These are phyloP conservation scores for Waitea zeae DNA, from an alignment of 1,284 basidiomycete species.

Conservation along the genomic window DNA sequence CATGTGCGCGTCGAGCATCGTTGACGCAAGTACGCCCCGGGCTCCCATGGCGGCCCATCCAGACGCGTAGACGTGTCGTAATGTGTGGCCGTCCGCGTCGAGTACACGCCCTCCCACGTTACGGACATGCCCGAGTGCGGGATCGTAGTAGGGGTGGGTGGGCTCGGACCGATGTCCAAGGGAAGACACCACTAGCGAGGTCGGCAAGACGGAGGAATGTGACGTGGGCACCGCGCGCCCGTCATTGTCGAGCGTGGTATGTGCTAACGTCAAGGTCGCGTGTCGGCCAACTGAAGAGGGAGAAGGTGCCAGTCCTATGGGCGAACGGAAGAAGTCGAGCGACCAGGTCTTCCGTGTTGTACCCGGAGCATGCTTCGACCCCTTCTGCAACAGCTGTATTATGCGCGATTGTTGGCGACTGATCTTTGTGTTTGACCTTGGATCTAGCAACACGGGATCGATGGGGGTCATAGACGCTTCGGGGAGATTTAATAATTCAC, in stretches of 20 bases:
- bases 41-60: constrained; percentile 94
- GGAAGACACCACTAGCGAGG: constrained; percentile 76
- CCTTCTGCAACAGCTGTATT: constrained; percentile 50
- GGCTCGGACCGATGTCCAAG: constrained; percentile 78
- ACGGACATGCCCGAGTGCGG: constrained; percentile 33
- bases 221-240: constrained; percentile 46
- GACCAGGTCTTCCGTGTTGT: constrained; percentile 54
- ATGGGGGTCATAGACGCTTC: constrained; percentile 55
- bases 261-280: constrained; percentile 27
- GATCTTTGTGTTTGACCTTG: constrained; percentile 18
- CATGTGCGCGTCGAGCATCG: constrained; percentile 86
- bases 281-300: constrained; percentile 10
- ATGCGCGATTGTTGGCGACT: constrained; percentile 53
- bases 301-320: constrained; percentile 27
- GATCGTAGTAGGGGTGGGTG: constrained; percentile 30
- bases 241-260: constrained; percentile 38
- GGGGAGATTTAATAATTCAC: constrained; percentile 76
- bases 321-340: constrained; percentile 67
- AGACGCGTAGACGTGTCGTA: constrained; percentile 70
- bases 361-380: constrained; percentile 33
- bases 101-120: constrained; percentile 35
- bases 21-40: constrained; percentile 81
- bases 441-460: constrained; percentile 22
- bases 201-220: constrained; percentile 29
- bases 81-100: no score